phyloP scores from a whole-genome alignment of 257 asterid genomes.

The Salvia miltiorrhiza region DNA sequence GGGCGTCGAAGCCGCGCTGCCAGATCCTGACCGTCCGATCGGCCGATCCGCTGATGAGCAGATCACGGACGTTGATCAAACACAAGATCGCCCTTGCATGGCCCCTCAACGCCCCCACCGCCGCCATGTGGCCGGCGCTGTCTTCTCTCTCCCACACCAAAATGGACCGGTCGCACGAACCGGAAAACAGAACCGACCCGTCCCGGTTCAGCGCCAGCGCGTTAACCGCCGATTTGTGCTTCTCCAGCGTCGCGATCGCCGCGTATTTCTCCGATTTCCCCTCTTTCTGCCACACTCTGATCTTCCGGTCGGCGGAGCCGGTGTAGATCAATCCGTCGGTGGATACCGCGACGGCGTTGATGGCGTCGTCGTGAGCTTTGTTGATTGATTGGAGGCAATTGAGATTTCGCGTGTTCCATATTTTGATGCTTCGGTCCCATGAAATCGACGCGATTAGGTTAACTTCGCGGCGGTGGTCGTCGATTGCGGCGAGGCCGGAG shows the following conservation, averaged over 20 bases:
- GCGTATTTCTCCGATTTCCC: conserved; percentile 35
- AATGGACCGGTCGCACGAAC: conserved; percentile 79
- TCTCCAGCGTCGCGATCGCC: conserved; percentile 56
- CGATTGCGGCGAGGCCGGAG: conserved; percentile 42
- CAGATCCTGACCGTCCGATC: conserved; percentile 89
- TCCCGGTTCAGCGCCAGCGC: conserved; percentile 56
- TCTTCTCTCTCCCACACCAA: conserved; percentile 94
- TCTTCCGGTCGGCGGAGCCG: conserved; percentile 73
- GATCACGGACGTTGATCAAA: conserved; percentile 47
- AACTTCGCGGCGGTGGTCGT: neutral
- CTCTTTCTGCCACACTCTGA: conserved; percentile 67
- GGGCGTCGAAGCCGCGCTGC: conserved; percentile 52
- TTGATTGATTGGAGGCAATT: conserved; percentile 53
- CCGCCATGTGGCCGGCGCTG: conserved; percentile 77
- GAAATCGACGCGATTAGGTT: conserved; percentile 45
- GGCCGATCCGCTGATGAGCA: conserved; percentile 78
- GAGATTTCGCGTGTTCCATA: conserved; percentile 37
- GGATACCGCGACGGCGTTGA: conserved; percentile 55
- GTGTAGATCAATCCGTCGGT: conserved; percentile 55
- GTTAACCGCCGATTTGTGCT: conserved; percentile 79
- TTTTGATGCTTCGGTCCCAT: conserved; percentile 72
- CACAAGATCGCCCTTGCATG: conserved; percentile 67
- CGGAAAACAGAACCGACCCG: conserved; percentile 76
- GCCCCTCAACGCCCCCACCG: conserved; percentile 75
- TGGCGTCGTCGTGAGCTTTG: conserved; percentile 85